Base-by-base conservation (phyloP, 139 green algal genomes). In the Penium margaritaceum region DNA sequence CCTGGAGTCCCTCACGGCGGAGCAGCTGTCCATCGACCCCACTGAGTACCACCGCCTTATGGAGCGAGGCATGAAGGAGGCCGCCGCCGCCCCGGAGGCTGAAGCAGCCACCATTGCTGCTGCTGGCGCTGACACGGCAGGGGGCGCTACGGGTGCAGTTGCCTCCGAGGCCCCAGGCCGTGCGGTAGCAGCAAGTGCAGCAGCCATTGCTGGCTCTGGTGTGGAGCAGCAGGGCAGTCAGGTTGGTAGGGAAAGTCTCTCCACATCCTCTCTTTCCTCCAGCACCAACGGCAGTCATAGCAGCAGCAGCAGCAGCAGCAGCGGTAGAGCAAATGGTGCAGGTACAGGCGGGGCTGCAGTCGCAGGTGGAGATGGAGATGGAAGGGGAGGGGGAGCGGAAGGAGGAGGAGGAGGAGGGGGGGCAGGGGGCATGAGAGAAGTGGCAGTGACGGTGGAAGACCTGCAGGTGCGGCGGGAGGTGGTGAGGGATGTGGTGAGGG, bases 1-100 rank as follows among this genome's bases (percentile, higher is more conserved):
- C 44, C 44, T 87, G 33, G 68, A 67, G 64, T 68, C 67, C 67
- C 66, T 81, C n/a, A 24, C 47, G 7, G n/a, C 67, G 6, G n/a
- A 21, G 3, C 78, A 74, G n/a, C 67, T 81, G 15, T 78, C 66
- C 33, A 75, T 81, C 9, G 43, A 61, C 15, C 51, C 71, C 12
- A 21, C 24, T 7, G 67, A 78, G 54, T 79, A 73, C 27, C 17
- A 68, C 12, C 1, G 21, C 19, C 19, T 55, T 9, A 73, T 81
- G 46, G 14, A 67, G 19, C 67, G 21, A 6, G 67, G 24, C 21
- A 43, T 74, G 2, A 39, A 75, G 53, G 30, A n/a, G n/a, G n/a
- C n/a, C n/a, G n/a, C n/a, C n/a, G n/a, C n/a, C n/a, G n/a, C n/a
- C n/a, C n/a, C n/a, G n/a, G n/a, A 65, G 34, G 9, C 14, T 69